Evolutionary conservation across 2,329 filamentous ascomycete genomes (phyloP).

Genomic region (Macrophomina tecta): DNA sequence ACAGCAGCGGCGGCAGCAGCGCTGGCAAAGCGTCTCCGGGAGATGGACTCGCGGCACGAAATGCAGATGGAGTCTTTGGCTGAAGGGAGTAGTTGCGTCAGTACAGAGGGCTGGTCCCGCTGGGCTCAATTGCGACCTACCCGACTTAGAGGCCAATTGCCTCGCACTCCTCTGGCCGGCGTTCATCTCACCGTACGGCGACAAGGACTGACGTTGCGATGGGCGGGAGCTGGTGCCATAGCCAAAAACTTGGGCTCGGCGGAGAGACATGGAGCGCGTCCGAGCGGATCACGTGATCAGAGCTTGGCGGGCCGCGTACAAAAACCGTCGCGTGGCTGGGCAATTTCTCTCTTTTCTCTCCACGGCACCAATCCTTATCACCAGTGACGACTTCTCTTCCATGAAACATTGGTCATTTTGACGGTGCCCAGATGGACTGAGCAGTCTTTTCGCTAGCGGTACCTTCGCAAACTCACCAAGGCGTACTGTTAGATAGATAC

Average conservation of each 20-base stretch:
- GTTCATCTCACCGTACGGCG: constrained; percentile 45
- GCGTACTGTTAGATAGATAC: constrained; percentile 96
- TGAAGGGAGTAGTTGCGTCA: constrained; percentile 37
- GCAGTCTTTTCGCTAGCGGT: constrained; percentile 99
- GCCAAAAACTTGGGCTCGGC: constrained; percentile 30
- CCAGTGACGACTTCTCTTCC: constrained; percentile 70
- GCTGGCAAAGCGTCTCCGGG: constrained; percentile 43
- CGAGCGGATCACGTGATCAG: constrained; percentile 34
- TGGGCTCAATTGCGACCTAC: constrained; percentile 37
- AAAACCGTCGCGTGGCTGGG: constrained; percentile 30
- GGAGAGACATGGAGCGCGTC: constrained; percentile 30
- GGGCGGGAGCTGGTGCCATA: constrained; percentile 18
- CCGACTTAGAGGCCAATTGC: constrained; percentile 49
- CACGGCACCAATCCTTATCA: constrained; percentile 89
- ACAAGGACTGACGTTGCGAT: constrained; percentile 25
- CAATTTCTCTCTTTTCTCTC: constrained; percentile 48
- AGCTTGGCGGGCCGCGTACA: constrained; percentile 32
- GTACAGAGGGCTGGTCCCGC: background rate
- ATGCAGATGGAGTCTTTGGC: constrained; percentile 52
- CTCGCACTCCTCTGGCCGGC: constrained; percentile 52
- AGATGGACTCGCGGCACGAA: constrained; percentile 52
- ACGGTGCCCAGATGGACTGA: constrained; percentile 79
- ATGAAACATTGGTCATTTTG: constrained; percentile 79
- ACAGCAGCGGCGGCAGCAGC: constrained; percentile 45
- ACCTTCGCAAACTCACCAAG: constrained; percentile 74